Evolutionary conservation across 2,329 filamentous ascomycete species (phyloP), one percentile per base, ranked within the genome.

Genomic region (Lasiodiplodia citricola): DNA sequence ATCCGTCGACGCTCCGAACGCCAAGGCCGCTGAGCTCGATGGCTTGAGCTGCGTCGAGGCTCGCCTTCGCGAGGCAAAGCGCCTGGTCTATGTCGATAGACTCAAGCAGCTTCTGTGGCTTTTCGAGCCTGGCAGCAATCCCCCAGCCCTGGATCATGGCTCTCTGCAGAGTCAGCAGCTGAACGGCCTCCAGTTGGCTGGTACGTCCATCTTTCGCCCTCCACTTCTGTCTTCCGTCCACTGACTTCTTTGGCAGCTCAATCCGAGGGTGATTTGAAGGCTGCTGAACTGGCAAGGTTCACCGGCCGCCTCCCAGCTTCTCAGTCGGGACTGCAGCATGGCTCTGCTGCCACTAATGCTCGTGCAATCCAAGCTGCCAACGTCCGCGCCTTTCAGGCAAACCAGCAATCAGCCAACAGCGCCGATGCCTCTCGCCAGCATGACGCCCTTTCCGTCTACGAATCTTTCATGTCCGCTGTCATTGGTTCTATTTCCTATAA

Each of bases 381-480:
- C 58, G 37, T 69, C n/a, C 74, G 75, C 25, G 58, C 71, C 14
- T 35, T 72, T 16, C 74, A 75, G 23, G 70, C 64, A 38, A 72
- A 58, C 58, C 68, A 56, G 37, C 76, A 75, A 14, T 57, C 63
- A 7, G 57, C 38, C n/a, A 44, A 23, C n/a, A 23, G 37, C n/a
- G 14, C 70, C 18, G 69, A 71, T n/a, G 71, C 74, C 35, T 74
- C 70, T 38, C 75, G 73, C 50, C 72, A 72, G 14, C 73, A 76
- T 28, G 78, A 80, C 68, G 75, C 70, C 69, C 74, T 75, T 50
- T 70, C 74, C 35, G 70, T 80, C 41, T 81, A 81, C 73, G 77
- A 79, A 69, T 73, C 80, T 41, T 80, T 80, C 72, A 77, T 74
- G 6, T 77, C 79, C 35, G 76, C 79, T 56, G 75, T 81, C 57